phyloP scores from a whole-genome alignment of 257 asterid genomes.

The Scutellaria barbata region DNA sequence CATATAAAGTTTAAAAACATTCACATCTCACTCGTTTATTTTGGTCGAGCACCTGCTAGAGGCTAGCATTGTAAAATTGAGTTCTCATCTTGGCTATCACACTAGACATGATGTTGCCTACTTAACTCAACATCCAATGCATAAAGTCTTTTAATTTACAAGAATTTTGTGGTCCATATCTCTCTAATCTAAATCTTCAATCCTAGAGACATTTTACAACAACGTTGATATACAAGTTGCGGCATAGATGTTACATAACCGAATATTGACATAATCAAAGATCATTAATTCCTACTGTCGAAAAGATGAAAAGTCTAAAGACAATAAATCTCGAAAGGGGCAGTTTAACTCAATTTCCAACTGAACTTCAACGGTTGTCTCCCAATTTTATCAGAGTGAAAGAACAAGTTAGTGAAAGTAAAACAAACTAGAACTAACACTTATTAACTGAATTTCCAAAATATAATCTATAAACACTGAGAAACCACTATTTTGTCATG shows the following conservation, averaged over 20 bases:
- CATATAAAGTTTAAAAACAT: neutral
- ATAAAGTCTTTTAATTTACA: neutral
- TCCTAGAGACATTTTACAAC: constrained; percentile 11
- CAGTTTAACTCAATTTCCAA: neutral
- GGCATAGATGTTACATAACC: constrained; percentile 5
- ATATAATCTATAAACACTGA: neutral
- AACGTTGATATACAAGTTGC: neutral
- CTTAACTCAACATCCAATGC: neutral
- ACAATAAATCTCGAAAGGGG: constrained; percentile 1
- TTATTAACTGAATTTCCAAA: constrained; percentile 23
- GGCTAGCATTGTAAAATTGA: constrained; percentile 7
- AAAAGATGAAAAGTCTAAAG: neutral
- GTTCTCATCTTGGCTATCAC: neutral
- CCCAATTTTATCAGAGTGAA: constrained; percentile 2
- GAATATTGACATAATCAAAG: neutral
- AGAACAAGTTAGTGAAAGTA: neutral
- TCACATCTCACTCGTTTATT: neutral
- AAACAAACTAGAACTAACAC: constrained; percentile 22
- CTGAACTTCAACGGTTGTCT: constrained; percentile 17
- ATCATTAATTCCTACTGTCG: neutral
- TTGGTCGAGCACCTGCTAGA: neutral
- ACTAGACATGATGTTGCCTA: neutral
- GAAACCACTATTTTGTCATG: neutral
- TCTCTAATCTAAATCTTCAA: constrained; percentile 7
- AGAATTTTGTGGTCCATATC: neutral